Base-by-base conservation (phyloP, 352 stramenopile species). In the Globisporangium abappressorium region DNA sequence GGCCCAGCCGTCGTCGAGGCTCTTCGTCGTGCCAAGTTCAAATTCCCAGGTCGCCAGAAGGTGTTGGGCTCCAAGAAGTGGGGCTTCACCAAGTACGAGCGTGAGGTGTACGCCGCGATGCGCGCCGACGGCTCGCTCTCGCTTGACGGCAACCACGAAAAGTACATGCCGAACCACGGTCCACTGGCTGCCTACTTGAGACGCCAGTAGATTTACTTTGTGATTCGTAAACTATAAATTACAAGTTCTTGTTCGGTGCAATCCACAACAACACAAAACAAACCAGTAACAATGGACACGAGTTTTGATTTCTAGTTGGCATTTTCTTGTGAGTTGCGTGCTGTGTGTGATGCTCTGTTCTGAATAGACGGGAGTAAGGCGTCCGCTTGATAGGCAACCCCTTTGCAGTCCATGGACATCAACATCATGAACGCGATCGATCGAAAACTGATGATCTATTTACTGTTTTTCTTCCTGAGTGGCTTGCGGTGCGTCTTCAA, bases 1-100 rank as follows among this genome's bases (percentile, higher is more conserved):
- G 90, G 94, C 69, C 77, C 88, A 6, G 88, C 96, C 62, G 96
- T 98, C 68, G 93, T 99, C 54, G 97, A 99, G 82, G 97, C 97
- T 28, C 94, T 99, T 72, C 96, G 97, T 88, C 96, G 98, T 86
- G 97, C 97, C 76, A 99, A 99, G 91, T 99, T 99, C 85, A 99
- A 99, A 93, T 99, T 99, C 84, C 97, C 98, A 43, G 98, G 98
- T 78, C 92, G 97, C 74, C 98, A 99, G 92, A 99, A 99, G 94
- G 98, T 99, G 76, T 82, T 99, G 34, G 96, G 98, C 83, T 98
- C 91, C 74, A 98, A 99, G 79, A 99, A 99, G 90, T 99, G 98
- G 98, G 97, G 98, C 70, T 99, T 99, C 90, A 99, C 98, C 75
- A 98, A 99, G 80, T 99, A 98, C 83, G 87, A 97, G 67, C 93